Percentiles rank a stretch among this genome's conserved stretches.
Conservation (phyloP, 306 rosid genomes). For the Cucumis melo region DNA sequence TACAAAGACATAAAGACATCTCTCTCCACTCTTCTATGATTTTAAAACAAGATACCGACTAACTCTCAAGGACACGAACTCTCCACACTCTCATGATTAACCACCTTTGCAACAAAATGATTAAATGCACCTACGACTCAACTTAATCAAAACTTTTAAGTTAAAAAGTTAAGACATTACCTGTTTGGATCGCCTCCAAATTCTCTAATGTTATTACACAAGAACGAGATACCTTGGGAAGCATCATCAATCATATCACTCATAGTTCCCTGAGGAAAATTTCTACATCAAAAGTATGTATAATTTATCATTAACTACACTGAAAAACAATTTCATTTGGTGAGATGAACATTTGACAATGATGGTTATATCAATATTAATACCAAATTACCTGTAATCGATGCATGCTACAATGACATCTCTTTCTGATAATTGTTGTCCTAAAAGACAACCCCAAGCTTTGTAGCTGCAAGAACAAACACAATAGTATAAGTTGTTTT, state of each 20-base stretch:
- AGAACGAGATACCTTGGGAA: conserved; percentile 82
- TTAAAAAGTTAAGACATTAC: conserved; percentile 13
- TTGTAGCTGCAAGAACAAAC: conserved; percentile 43
- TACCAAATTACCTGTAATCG: conserved; percentile 62
- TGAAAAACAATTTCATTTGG: background rate
- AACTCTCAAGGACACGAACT: background rate
- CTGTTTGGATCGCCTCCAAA: conserved; percentile 95
- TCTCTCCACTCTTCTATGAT: background rate
- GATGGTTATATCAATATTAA: background rate
- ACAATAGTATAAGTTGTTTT: background rate
- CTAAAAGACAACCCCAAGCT: conserved; percentile 98
- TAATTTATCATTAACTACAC: background rate
- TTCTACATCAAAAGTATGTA: conserved; percentile 36
- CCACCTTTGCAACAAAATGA: background rate
- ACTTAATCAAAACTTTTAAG: background rate
- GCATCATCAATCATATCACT: conserved; percentile 80
- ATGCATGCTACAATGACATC: conserved; percentile 94
- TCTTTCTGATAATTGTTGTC: conserved; percentile 80
- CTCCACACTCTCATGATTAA: background rate
- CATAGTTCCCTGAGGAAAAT: conserved; percentile 95
- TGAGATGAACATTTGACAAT: background rate
- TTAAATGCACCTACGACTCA: background rate
- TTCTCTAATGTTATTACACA: conserved; percentile 80
- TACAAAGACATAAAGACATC: background rate
- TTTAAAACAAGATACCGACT: background rate